Evolutionary conservation across 331 rosid species (phyloP).

Genomic region (Pyrus hybrid): DNA sequence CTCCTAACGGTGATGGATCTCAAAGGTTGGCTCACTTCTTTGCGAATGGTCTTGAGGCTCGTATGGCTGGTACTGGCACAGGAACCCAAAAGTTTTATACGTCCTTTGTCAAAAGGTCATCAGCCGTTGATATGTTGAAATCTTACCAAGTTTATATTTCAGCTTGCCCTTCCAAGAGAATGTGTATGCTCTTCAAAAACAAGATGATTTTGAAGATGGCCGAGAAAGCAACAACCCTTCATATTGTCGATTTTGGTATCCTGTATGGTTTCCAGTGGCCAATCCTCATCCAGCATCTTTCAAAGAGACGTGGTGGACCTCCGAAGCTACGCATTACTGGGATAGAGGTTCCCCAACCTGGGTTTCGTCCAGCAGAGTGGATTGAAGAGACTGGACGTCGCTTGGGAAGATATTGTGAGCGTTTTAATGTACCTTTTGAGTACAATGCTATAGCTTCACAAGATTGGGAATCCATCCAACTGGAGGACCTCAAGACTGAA

Average conservation of each 20-base stretch:
- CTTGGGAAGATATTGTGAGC: slow-evolving; percentile 60
- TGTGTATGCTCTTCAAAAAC: slow-evolving; percentile 41
- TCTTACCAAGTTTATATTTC: slow-evolving; percentile 49
- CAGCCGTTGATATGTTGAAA: slow-evolving; percentile 43
- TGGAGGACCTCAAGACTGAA: slow-evolving; percentile 56
- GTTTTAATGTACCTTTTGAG: slow-evolving; percentile 72
- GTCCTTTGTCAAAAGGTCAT: slow-evolving; percentile 29
- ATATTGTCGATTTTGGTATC: slow-evolving; percentile 88
- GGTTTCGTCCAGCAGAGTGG: slow-evolving; percentile 81
- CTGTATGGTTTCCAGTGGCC: slow-evolving; percentile 95
- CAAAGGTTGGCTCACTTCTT: slow-evolving; percentile 82
- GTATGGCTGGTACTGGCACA: slow-evolving; percentile 56
- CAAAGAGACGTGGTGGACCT: slow-evolving; percentile 54
- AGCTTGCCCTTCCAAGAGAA: slow-evolving; percentile 59
- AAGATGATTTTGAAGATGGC: slow-evolving; percentile 49
- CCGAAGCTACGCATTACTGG: slow-evolving; percentile 86
- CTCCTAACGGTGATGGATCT: slow-evolving; percentile 55
- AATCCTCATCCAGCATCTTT: slow-evolving; percentile 56
- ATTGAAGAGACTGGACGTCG: slow-evolving; percentile 82
- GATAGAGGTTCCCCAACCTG: slow-evolving; percentile 74
- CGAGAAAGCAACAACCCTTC: slow-evolving; percentile 62
- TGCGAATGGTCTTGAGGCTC: slow-evolving; percentile 68
- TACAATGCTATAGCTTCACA: slow-evolving; percentile 64
- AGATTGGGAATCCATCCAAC: slow-evolving; percentile 70
- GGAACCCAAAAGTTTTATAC: slow-evolving; percentile 34